These are phyloP conservation scores for Ophiostoma ulmi DNA, from an alignment of 2,329 filamentous ascomycete species.

Conservation along the genomic window DNA sequence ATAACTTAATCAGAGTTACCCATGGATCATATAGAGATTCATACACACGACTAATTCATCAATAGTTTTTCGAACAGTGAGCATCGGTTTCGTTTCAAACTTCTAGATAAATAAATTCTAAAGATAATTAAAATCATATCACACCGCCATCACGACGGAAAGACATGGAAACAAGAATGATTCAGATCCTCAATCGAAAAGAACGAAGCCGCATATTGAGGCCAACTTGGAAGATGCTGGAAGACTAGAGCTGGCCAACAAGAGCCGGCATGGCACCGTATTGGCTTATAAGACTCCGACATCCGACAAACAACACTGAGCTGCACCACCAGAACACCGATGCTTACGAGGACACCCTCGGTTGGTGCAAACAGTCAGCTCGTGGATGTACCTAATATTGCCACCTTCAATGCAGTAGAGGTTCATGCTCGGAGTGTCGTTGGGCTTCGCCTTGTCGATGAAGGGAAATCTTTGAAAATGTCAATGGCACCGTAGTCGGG, in stretches of 20 bases:
- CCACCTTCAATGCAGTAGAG: slow-evolving; percentile 1
- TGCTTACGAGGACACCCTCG: background rate
- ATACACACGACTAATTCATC: no score
- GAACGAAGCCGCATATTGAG: background rate
- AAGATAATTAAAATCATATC: background rate
- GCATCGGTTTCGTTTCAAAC: background rate
- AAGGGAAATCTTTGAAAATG: background rate
- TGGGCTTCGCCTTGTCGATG: background rate
- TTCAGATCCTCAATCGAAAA: background rate
- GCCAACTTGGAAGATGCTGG: background rate
- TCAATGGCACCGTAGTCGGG: background rate
- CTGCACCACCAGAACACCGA: background rate
- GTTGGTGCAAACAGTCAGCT: background rate
- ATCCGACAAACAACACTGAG: background rate
- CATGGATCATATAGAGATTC: no score
- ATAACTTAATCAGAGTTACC: no score
- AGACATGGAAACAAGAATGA: background rate
- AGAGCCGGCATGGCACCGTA: background rate
- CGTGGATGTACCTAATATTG: background rate
- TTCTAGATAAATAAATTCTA: background rate
- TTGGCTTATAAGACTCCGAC: background rate
- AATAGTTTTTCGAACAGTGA: background rate
- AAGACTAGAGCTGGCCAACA: background rate
- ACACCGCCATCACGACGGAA: background rate
- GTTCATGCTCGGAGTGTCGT: background rate